Percentiles rank a stretch among this genome's conserved stretches.
phyloP scores from a whole-genome alignment of 1,284 basidiomycete species.

The Tilletia setariae region DNA sequence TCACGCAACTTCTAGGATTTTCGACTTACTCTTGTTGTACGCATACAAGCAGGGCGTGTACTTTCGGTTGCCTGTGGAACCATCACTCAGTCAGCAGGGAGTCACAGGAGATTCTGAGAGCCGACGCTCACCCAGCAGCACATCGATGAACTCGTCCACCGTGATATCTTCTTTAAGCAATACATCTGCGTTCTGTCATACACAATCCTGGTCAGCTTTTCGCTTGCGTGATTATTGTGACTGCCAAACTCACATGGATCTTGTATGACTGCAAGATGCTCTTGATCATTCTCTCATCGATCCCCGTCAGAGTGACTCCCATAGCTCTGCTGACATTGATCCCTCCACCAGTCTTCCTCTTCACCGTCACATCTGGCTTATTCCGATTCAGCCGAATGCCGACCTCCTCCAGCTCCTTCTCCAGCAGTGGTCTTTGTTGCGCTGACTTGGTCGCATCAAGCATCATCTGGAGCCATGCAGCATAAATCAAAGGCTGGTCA shows the following conservation, averaged over 20 bases:
- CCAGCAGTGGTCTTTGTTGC: slow-evolving; percentile 81
- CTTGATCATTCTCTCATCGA: slow-evolving; percentile 89
- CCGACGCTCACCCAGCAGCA: slow-evolving; percentile 69
- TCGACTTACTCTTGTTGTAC: slow-evolving; percentile 65
- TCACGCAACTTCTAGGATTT: neutral
- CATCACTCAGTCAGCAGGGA: no score
- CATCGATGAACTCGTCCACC: slow-evolving; percentile 95
- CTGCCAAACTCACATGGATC: slow-evolving; percentile 34
- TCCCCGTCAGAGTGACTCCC: slow-evolving; percentile 81
- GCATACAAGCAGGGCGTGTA: slow-evolving; percentile 89
- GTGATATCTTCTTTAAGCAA: slow-evolving; percentile 63
- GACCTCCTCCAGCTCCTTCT: slow-evolving; percentile 90
- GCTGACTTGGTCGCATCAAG: slow-evolving; percentile 97
- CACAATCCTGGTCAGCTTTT: neutral
- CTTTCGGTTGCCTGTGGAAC: slow-evolving; percentile 68
- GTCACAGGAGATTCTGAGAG: neutral
- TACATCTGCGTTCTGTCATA: slow-evolving; percentile 37
- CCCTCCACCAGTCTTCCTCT: slow-evolving; percentile 81
- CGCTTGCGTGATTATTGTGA: no score
- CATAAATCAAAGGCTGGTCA: neutral
- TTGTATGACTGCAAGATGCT: slow-evolving; percentile 68
- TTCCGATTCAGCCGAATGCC: slow-evolving; percentile 88
- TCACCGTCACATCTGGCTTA: slow-evolving; percentile 71
- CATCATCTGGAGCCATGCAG: slow-evolving; percentile 60
- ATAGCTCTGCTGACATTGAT: slow-evolving; percentile 59